Evolutionary conservation across 2,329 filamentous ascomycete genomes (phyloP), one percentile per base, ranked within the genome.

Genomic region (Polychaeton citri): DNA sequence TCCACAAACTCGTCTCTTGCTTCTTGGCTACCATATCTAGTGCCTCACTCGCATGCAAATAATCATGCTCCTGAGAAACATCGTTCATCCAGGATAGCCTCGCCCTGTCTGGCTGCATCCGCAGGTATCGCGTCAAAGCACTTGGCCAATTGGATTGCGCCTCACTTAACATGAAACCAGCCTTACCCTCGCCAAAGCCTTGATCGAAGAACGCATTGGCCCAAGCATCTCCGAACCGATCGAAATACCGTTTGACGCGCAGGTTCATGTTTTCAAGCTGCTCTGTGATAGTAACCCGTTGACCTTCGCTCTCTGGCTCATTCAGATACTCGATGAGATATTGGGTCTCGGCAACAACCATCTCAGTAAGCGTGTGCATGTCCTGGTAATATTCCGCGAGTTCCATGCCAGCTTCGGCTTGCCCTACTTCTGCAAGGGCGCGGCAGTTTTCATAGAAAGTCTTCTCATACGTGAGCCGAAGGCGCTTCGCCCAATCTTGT

Each of bases 21-120:
- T 70, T 68, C 15, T 79, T 63, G 0, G 83, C 86, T 15, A 87
- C 68, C 6, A 74, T 65, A 30, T 81, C 65, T 32, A 98, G 68
- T 1, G 78, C 80, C 30, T 74, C 63, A 4, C 80, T 78, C 8
- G 88, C 87, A 38, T 74, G 71, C 9, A 73, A 66, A 43, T 85
- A 85, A 48, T 94, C 76, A 39, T 76, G 69, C 53, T 90, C 82
- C 17, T 73, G 71, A 41, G 77, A 69, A 6, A 96, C 71, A 53
- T 96, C 87, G 54, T 98, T 92, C 62, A 98, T 93, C 90, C 90
- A 98, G 33, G 79, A 78, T 31, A 98, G 69, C 49, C 84, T 84
- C 19, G 79, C 78, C 42, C 85, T 75, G 42, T 77, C 70, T 0
- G 76, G 72, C 43, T 77, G 74, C 37, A 74, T 77, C 30, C 82